These are phyloP conservation scores for Isochrysis galbana DNA, from an alignment of 78 protist genomes.

Conservation along the genomic window DNA sequence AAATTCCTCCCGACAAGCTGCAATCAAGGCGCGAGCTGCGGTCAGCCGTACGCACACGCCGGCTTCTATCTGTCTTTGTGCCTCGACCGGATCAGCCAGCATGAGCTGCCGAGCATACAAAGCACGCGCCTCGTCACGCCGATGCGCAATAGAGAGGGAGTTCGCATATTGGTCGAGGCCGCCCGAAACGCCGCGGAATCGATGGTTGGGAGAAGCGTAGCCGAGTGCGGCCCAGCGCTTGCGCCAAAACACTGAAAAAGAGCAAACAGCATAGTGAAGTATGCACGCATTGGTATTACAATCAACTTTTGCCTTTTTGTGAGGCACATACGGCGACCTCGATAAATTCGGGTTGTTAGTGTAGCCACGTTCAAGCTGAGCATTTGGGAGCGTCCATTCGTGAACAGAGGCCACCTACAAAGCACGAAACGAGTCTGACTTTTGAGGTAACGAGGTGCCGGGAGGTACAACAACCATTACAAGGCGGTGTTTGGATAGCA, in stretches of 20 bases:
- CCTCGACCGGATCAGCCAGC: not conserved
- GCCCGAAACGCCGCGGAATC: not conserved
- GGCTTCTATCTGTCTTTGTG: not conserved
- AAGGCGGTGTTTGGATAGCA: no score
- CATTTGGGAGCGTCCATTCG: not conserved
- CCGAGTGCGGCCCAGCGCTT: not conserved
- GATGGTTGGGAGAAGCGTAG: constrained; percentile 4
- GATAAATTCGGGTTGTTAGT: not conserved
- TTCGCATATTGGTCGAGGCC: not conserved
- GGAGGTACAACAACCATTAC: no score
- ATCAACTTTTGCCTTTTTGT: no score
- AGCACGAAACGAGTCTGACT: no score
- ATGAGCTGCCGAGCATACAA: not conserved
- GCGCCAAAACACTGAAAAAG: not conserved
- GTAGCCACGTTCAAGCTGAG: not conserved
- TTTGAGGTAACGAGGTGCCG: no score
- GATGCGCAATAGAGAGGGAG: not conserved
- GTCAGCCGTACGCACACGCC: constrained; percentile 13
- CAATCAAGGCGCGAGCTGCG: no score
- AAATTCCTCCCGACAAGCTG: no score
- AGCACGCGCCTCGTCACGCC: not conserved
- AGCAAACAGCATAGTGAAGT: not conserved
- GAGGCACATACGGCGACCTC: not conserved
- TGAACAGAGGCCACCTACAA: not conserved
- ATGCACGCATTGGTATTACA: no score